These are phyloP conservation scores for Orbilia ellipsospora DNA, from an alignment of 2,329 filamentous ascomycete genomes.

Conservation along the genomic window DNA sequence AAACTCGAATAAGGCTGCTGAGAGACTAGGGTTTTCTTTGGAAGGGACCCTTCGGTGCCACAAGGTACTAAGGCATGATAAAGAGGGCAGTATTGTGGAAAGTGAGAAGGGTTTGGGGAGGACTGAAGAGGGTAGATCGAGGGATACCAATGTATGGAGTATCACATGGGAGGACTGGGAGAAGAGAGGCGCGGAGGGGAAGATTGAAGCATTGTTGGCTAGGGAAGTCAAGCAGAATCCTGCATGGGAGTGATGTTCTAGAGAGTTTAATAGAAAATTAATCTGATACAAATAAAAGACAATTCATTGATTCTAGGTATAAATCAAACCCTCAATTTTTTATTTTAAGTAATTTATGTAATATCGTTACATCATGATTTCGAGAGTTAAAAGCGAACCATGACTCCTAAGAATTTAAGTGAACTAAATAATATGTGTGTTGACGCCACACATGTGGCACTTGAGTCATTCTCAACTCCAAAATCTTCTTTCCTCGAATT, in stretches of 20 bases:
- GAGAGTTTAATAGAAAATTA: no score
- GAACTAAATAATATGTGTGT: not conserved
- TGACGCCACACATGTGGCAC: slow-evolving; percentile 25
- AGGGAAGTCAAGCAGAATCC: slow-evolving; percentile 41
- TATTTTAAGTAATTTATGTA: no score
- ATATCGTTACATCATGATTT: no score
- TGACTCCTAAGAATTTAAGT: no score
- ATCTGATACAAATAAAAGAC: no score
- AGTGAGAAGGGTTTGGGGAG: slow-evolving; percentile 33
- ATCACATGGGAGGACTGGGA: slow-evolving; percentile 54
- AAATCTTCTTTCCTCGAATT: slow-evolving; percentile 9
- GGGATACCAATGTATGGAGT: slow-evolving; percentile 53
- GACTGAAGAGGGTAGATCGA: slow-evolving; percentile 35
- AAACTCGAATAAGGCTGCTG: slow-evolving; percentile 41
- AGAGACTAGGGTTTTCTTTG: slow-evolving; percentile 37
- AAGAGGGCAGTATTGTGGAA: slow-evolving; percentile 31
- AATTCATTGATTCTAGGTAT: no score
- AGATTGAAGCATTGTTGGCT: slow-evolving; percentile 28
- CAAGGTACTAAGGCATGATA: slow-evolving; percentile 33
- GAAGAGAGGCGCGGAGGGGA: slow-evolving; percentile 18
- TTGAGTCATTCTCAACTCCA: slow-evolving; percentile 17
- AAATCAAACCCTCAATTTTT: no score
- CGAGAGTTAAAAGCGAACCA: no score
- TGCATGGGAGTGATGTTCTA: slow-evolving; percentile 26
- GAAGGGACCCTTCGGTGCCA: slow-evolving; percentile 38